Base-by-base conservation (phyloP, 441 rosid species). In the Bocquillonia castaneifolia region DNA sequence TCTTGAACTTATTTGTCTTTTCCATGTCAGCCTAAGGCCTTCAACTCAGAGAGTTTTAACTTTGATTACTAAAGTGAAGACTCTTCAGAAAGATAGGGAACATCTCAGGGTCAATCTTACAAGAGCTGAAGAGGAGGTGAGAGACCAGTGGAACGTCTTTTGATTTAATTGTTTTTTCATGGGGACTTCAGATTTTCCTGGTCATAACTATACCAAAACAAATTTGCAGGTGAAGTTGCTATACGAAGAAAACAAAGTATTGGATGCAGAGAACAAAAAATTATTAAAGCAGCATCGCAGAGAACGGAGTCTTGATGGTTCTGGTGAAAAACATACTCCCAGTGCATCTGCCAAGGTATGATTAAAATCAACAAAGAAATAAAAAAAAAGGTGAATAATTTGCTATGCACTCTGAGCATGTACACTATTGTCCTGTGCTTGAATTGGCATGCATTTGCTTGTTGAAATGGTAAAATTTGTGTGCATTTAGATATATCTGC, bases 61-160 rank as follows among this genome's bases (percentile, higher is more conserved):
- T 56, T 58, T 86, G 31, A 79, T 78, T 71, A 85, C 88, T 23
- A 72, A 77, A 72, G 77, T 82, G 28, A 82, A 74, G 73, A 72
- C 73, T 23, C 81, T 84, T 59, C 80, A 84, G 69, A 79, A 84
- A 64, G 93, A 85, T 55, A 90, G 86, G 80, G 96, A 88, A 75
- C 84, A 84, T 65, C 86, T 88, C 34, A 79, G 79, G 77, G 54
- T 78, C 70, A 93, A 90, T 75, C 97, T 90, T 36, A 67, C 74
- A 25, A 85, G 65, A 81, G 97, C 92, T 6, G 97, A 92, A 81
- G 92, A 86, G 61, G 98, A 92, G 91, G 98, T 90, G 59, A 78
- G 75, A 70, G 64, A 56, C 65, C 34, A n/a, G n/a, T 23, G 29
- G n/a, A 44, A 28, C n/a, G n/a, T n/a, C n/a, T n/a, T n/a, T n/a